phyloP scores from a whole-genome alignment of 371 early-diverging fungal genomes.

The Thermomucor indicae-seudaticae region DNA sequence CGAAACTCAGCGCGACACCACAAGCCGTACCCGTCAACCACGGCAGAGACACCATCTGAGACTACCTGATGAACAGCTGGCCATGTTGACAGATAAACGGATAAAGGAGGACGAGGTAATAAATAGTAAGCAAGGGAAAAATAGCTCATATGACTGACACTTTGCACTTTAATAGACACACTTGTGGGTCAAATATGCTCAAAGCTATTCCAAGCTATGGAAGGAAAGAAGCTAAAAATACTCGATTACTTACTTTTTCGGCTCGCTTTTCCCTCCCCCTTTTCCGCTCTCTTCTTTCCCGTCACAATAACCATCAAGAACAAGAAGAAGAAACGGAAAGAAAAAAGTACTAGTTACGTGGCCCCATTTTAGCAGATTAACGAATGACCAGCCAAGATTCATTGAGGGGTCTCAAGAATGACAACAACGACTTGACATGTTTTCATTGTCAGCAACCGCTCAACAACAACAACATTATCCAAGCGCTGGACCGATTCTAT shows the following conservation, averaged over 20 bases:
- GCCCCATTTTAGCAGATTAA: no score
- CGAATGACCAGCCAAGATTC: no score
- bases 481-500: no score
- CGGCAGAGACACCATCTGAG: slow-evolving; percentile 2
- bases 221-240: neutral
- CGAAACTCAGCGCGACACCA: no score
- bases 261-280: neutral
- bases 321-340: no score
- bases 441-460: no score
- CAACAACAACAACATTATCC: no score
- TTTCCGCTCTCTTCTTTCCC: neutral
- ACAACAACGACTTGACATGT: no score
- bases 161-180: no score
- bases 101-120: neutral
- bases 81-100: neutral
- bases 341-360: no score
- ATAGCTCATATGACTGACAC: neutral
- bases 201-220: neutral
- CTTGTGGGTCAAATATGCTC: neutral
- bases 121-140: neutral
- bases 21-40: slow-evolving; percentile 1
- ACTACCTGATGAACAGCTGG: slow-evolving; percentile 1
- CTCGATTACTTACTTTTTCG: neutral
- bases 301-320: no score
- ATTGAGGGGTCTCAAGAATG: no score